Percentiles rank a stretch among this genome's conserved stretches.
phyloP scores from a whole-genome alignment of 192 early-diverging fungal genomes.

The Geosiphon pyriformis region DNA sequence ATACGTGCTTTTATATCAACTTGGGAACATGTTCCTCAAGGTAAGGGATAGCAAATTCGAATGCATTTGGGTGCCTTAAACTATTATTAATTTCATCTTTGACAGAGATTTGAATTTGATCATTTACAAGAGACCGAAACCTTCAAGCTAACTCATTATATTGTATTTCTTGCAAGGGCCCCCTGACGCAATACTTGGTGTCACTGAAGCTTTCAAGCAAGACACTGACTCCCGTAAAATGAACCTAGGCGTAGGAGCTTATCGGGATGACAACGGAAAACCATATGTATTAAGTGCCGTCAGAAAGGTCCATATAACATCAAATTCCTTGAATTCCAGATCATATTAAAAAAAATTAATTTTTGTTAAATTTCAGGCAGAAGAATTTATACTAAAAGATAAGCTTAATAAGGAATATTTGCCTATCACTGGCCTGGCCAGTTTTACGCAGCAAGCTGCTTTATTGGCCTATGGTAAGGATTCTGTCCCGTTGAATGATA shows the following conservation, averaged over 20 bases:
- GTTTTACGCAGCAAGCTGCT: slow-evolving; percentile 78
- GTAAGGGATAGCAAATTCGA: too few relatives aligned
- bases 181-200: slow-evolving; percentile 77
- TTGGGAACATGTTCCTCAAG: slow-evolving; percentile 19
- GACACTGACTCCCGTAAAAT: slow-evolving; percentile 89
- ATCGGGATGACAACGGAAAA: slow-evolving; percentile 88
- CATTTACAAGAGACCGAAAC: too few relatives aligned
- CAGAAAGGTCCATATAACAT: slow-evolving; percentile 55
- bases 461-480: slow-evolving; percentile 81
- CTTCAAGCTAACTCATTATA: too few relatives aligned
- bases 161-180: too few relatives aligned
- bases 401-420: slow-evolving; percentile 94
- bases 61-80: too few relatives aligned
- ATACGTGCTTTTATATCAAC: not conserved
- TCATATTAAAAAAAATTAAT: not conserved
- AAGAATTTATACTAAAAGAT: slow-evolving; percentile 61
- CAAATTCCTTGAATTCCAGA: not conserved
- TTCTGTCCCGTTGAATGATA: slow-evolving; percentile 59
- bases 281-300: slow-evolving; percentile 90
- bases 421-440: slow-evolving; percentile 85
- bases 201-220: slow-evolving; percentile 94
- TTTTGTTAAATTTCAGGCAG: slow-evolving; percentile 59
- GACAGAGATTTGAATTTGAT: too few relatives aligned
- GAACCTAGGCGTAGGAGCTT: slow-evolving; percentile 98
- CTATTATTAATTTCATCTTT: too few relatives aligned